These are phyloP conservation scores for Stipa capillata DNA, from an alignment of 176 grass and related monocot genomes.

Conservation along the genomic window DNA sequence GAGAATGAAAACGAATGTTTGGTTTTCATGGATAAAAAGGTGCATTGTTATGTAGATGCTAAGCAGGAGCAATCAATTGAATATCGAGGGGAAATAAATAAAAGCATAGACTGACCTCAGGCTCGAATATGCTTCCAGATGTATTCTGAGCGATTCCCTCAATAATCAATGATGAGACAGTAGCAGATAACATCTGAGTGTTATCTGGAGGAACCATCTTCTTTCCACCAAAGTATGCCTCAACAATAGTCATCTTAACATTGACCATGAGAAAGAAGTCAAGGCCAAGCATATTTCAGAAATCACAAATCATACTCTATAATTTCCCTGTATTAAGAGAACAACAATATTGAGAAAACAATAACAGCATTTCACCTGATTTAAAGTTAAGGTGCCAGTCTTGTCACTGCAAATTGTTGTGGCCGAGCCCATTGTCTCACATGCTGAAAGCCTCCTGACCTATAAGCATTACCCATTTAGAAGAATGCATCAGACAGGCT, in stretches of 20 bases:
- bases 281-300: background rate
- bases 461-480: slow-evolving; percentile 14
- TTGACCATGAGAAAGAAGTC: slow-evolving; percentile 7
- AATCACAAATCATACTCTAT: background rate
- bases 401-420: slow-evolving; percentile 99
- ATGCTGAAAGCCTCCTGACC: slow-evolving; percentile 92
- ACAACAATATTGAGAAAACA: background rate
- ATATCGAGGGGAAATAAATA: no score
- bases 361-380: slow-evolving; percentile 52
- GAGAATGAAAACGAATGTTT: background rate
- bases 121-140: slow-evolving; percentile 73
- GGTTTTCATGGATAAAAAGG: background rate
- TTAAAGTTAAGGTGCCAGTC: slow-evolving; percentile 89
- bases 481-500: background rate
- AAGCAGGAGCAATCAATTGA: background rate
- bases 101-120: no score
- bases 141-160: slow-evolving; percentile 98
- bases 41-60: background rate
- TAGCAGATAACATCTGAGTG: slow-evolving; percentile 47
- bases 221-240: slow-evolving; percentile 69
- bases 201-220: slow-evolving; percentile 63
- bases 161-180: slow-evolving; percentile 38
- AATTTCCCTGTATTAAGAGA: background rate
- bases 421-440: slow-evolving; percentile 98
- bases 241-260: slow-evolving; percentile 82